phyloP scores from a whole-genome alignment of 163 green algal genomes.

The Coccomyxa subellipsoidea region DNA sequence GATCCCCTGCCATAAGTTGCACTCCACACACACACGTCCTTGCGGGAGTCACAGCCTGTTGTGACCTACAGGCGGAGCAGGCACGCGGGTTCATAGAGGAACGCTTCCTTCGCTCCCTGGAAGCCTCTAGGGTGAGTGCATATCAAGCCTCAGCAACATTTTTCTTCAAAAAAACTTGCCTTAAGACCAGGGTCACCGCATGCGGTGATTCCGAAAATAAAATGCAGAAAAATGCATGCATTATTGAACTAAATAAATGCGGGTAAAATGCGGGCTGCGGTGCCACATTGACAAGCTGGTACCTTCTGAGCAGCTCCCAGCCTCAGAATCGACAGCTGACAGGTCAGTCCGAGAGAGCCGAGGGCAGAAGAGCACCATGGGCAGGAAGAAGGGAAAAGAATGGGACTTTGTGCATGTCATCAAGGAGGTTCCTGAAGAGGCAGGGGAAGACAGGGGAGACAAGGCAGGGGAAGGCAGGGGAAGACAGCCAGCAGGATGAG shows the following conservation, averaged over 20 bases:
- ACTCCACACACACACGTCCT: too few species aligned
- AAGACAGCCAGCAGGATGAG: neutral
- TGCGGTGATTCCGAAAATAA: neutral
- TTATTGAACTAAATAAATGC: neutral
- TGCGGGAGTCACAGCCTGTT: too few species aligned
- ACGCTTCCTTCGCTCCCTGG: neutral
- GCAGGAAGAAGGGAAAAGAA: too few species aligned
- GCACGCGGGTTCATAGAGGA: constrained; percentile 5
- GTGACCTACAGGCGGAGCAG: neutral
- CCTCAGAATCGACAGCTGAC: too few species aligned
- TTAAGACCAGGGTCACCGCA: neutral
- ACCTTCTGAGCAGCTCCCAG: too few species aligned
- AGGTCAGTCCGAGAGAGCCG: too few species aligned
- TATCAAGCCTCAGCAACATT: neutral
- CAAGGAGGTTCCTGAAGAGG: too few species aligned
- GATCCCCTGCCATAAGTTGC: too few species aligned
- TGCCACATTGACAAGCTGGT: neutral
- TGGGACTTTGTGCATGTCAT: too few species aligned
- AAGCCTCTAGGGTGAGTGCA: neutral
- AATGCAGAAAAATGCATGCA: neutral
- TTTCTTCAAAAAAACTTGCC: too few species aligned
- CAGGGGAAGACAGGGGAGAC: too few species aligned
- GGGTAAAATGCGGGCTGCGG: neutral
- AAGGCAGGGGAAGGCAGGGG: neutral
- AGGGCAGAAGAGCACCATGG: too few species aligned